Base-by-base conservation (phyloP, 805 yeast species). In the Osmozyma mogii region DNA sequence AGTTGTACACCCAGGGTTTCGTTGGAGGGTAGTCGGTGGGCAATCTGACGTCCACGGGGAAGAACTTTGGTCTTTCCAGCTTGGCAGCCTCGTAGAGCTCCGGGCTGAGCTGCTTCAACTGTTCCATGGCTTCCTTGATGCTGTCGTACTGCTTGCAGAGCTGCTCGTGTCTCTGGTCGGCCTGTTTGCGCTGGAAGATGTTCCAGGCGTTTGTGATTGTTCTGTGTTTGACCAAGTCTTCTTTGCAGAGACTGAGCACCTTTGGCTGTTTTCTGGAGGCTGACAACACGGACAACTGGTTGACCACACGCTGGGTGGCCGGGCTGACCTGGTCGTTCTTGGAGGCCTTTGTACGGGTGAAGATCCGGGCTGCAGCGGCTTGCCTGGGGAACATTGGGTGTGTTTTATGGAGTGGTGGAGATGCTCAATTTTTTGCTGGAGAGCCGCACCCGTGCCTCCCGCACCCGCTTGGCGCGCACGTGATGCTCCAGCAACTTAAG, bases 11-110 rank as follows among this genome's bases (percentile, higher is more conserved):
- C 96, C 96, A 88, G 12, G 82, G 65, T 36, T 70, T 68, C 46
- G 72, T 75, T 12, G 96, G 82, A 9, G 98, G 98, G 37, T 65
- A 84, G 32, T 87, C 89, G 1, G 94, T 81, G 13, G 98, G 98
- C 7, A 84, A 75, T 49, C 92, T 75, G 53, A 84, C 52, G 48
- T 89, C 96, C 44, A 83, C 58, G 4, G 95, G 89, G 54, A 84
- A 87, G 45, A 85, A 64, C 42, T 72, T 70, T 29, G 65, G 66
- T 25, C 54, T 54, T 41, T 80, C 79, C 17, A 54, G 53, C 44
- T 74, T 78, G 8, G 95, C 94, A 18, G 62, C 63, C 30, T 65
- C 69, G 44, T 65, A 87, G 29, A 89, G 60, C 27, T 58, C 66
- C 0, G 77, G 74, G 36, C 64, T 65, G 6, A 69, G 48, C 4